phyloP scores from a whole-genome alignment of 768 basidiomycete species.

The Collybia sordida region DNA sequence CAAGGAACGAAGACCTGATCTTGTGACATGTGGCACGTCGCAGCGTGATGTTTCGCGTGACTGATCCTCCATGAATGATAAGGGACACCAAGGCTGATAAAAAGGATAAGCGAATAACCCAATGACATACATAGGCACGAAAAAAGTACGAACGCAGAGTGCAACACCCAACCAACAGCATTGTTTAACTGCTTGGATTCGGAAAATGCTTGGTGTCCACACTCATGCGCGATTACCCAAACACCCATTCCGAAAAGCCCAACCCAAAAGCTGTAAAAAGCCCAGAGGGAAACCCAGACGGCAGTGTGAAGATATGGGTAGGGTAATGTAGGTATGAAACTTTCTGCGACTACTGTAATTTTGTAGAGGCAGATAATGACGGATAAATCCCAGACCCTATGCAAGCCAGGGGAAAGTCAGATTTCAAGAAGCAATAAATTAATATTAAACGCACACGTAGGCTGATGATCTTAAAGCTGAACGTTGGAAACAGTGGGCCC shows the following conservation, averaged over 20 bases:
- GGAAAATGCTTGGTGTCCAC: slow-evolving; percentile 85
- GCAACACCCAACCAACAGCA: slow-evolving; percentile 77
- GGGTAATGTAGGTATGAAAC: slow-evolving; percentile 49
- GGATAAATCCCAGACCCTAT: slow-evolving; percentile 58
- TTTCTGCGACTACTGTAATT: slow-evolving; percentile 52
- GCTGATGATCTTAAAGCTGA: slow-evolving; percentile 65
- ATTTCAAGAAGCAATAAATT: background rate
- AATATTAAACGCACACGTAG: slow-evolving; percentile 52
- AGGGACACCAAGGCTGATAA: slow-evolving; percentile 71
- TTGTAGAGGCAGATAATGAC: slow-evolving; percentile 61
- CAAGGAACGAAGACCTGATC: slow-evolving; percentile 84
- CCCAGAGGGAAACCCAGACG: slow-evolving; percentile 60
- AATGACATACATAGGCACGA: background rate
- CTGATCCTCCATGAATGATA: slow-evolving; percentile 87
- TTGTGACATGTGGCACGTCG: slow-evolving; percentile 75
- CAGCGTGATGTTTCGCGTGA: slow-evolving; percentile 83
- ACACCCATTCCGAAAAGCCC: slow-evolving; percentile 79
- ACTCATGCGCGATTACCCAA: slow-evolving; percentile 84
- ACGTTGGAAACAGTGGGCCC: slow-evolving; percentile 75
- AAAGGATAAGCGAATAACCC: slow-evolving; percentile 1
- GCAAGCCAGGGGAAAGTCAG: background rate
- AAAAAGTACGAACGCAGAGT: slow-evolving; percentile 55
- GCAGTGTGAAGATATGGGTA: slow-evolving; percentile 50
- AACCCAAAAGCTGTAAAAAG: slow-evolving; percentile 61
- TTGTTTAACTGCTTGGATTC: slow-evolving; percentile 79